Evolutionary conservation across 2,329 filamentous ascomycete genomes (phyloP).

Genomic region (Claviceps sp.): DNA sequence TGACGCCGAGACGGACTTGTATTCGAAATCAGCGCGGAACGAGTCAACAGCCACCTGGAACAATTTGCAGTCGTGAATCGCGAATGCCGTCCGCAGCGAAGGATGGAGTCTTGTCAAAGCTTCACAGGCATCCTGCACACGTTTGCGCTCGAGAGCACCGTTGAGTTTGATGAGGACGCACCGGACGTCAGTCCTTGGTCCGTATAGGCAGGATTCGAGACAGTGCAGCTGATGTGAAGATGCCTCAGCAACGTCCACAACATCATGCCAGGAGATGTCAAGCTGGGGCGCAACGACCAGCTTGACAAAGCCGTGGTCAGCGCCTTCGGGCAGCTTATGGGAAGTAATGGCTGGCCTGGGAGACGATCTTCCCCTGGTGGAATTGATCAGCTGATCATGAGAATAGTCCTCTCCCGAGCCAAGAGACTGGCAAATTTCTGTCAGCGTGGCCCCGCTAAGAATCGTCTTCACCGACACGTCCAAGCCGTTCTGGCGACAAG

Average conservation of each 20-base stretch:
- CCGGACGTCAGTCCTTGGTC: constrained; percentile 29
- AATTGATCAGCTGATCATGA: background rate
- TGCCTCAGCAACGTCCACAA: constrained; percentile 35
- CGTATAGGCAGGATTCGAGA: constrained; percentile 34
- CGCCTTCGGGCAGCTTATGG: constrained; percentile 6
- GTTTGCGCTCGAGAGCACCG: constrained; percentile 26
- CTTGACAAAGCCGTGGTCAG: constrained; percentile 24
- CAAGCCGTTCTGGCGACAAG: constrained; percentile 30
- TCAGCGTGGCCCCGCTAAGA: constrained; percentile 26
- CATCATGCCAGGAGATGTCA: constrained; percentile 25
- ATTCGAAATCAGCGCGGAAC: constrained; percentile 29
- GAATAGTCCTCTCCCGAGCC: constrained; percentile 5
- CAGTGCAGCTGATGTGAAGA: constrained; percentile 33
- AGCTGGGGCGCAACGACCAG: constrained; percentile 29
- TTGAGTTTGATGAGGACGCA: constrained; percentile 36
- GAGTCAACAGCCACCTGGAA: constrained; percentile 35
- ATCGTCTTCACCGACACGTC: constrained; percentile 29
- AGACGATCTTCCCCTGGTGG: background rate
- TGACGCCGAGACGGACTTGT: constrained; percentile 26
- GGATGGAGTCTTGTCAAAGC: constrained; percentile 31
- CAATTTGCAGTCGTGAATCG: constrained; percentile 29
- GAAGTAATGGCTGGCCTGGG: constrained; percentile 3
- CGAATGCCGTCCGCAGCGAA: constrained; percentile 41
- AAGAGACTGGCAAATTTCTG: constrained; percentile 29
- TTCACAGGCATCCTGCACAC: constrained; percentile 33